These are phyloP conservation scores for Penicillium psychrofluorescens DNA, from an alignment of 495 filamentous ascomycete genomes.

Conservation along the genomic window DNA sequence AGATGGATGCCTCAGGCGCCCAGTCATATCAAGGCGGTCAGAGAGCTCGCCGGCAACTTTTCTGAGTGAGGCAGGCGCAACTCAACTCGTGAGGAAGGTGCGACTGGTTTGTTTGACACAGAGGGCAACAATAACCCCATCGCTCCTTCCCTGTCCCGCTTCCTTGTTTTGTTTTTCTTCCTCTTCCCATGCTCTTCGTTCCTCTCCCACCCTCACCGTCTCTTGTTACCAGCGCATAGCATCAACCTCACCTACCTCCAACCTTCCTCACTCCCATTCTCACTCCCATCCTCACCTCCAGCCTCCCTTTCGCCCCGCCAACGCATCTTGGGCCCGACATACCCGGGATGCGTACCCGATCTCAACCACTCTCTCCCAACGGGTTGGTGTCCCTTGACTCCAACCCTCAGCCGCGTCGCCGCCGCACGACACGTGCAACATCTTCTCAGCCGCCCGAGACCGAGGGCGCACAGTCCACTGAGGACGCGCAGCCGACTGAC, in stretches of 20 bases:
- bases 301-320: not conserved
- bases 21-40: too few relatives aligned
- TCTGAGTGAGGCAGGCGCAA: too few relatives aligned
- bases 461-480: not conserved
- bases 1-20: too few relatives aligned
- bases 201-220: not conserved
- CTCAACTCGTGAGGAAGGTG: too few relatives aligned
- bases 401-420: conserved; percentile 5
- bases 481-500: not conserved
- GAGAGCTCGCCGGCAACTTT: too few relatives aligned
- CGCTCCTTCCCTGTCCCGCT: not conserved
- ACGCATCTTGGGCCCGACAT: not conserved
- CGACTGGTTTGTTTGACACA: too few relatives aligned
- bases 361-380: not conserved
- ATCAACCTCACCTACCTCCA: not conserved
- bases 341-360: not conserved
- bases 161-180: not conserved
- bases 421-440: conserved; percentile 13
- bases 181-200: not conserved
- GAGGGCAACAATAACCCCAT: too few relatives aligned
- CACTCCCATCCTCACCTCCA: not conserved
- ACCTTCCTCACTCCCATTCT: not conserved
- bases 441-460: conserved; percentile 13
- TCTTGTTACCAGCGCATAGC: not conserved
- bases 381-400: not conserved